phyloP scores from a whole-genome alignment of 108 stramenopile genomes.

The Chaetoceros tenuissimus region DNA sequence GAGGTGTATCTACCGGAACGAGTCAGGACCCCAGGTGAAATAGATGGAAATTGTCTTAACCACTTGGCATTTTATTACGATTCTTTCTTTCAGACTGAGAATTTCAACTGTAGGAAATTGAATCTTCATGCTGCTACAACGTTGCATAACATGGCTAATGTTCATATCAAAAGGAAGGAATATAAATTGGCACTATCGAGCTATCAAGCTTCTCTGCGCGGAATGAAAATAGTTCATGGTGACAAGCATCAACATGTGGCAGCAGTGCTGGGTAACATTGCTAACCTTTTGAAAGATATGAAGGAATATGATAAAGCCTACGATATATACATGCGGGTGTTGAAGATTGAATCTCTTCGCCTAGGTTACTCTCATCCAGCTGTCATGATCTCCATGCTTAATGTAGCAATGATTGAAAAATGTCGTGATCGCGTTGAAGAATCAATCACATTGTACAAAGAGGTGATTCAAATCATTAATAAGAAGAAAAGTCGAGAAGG shows the following conservation, averaged over 20 bases:
- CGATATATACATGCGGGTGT: slow-evolving; percentile 74
- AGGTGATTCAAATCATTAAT: slow-evolving; percentile 69
- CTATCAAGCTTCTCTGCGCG: slow-evolving; percentile 60
- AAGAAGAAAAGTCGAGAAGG: slow-evolving; percentile 31
- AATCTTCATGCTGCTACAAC: slow-evolving; percentile 63
- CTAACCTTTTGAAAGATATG: slow-evolving; percentile 81
- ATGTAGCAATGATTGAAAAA: slow-evolving; percentile 86
- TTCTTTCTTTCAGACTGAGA: slow-evolving; percentile 27
- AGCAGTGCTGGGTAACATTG: slow-evolving; percentile 78
- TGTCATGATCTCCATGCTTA: slow-evolving; percentile 79
- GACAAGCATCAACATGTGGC: slow-evolving; percentile 66
- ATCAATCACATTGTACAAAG: slow-evolving; percentile 52
- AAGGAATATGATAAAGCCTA: slow-evolving; percentile 73
- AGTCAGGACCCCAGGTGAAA: background rate
- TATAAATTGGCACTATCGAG: slow-evolving; percentile 55
- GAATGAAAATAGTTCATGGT: slow-evolving; percentile 73
- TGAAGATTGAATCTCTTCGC: slow-evolving; percentile 75
- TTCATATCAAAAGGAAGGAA: slow-evolving; percentile 47
- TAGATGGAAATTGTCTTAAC: background rate
- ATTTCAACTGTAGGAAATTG: background rate
- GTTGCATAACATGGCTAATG: slow-evolving; percentile 71
- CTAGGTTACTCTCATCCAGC: slow-evolving; percentile 80
- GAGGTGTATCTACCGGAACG: background rate
- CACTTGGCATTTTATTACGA: slow-evolving; percentile 46
- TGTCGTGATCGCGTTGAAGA: slow-evolving; percentile 63